Evolutionary conservation across 1,284 basidiomycete genomes (phyloP), one percentile per base, ranked within the genome.

Genomic region (Ceratobasidium sp.): DNA sequence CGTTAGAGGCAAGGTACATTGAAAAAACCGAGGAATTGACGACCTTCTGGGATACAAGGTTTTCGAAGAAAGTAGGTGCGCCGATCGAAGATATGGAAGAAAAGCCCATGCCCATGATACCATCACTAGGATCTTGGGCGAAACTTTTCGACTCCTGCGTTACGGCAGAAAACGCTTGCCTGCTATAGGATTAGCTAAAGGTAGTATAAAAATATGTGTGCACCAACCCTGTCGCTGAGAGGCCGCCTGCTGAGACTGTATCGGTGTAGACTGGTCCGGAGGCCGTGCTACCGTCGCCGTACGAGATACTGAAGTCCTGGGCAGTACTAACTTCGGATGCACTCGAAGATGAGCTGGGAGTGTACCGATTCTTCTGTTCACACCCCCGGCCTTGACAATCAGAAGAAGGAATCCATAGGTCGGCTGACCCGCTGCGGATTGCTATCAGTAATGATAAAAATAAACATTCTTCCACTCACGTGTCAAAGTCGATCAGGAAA

Each of bases 361-460:
- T 58, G 75, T 85, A 80, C 76, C 85, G 90, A 18, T 83, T 74
- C 0, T 85, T 81, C 1, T 82, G 82, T n/a, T 57, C 52, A 4
- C 75, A 26, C 39, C 76, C 78, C 72, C 87, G 87, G 1, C 76
- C 65, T 0, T 43, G 18, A 75, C 88, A 93, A 3, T 76, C 55
- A 0, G 81, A 78, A 26, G 84, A 83, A 1, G 87, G 87, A 3
- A 96, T 83, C 91, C 93, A 95, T 4, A 95, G 84, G 79, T 95
- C 93, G 5, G 92, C 80, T 0, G 93, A 95, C 1, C 94, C 94
- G 0, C 91, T 92, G 78, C 92, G 41, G 43, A 28, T n/a, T 46
- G 8, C 30, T 1, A 23, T 41, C 26, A 41, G 18, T 41, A 43
- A 8, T 6, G 23, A 59, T 41, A 34, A 57, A 36, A 57, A 9